phyloP scores from a whole-genome alignment of 148 eudicot genomes.

The Selenicereus undatus region DNA sequence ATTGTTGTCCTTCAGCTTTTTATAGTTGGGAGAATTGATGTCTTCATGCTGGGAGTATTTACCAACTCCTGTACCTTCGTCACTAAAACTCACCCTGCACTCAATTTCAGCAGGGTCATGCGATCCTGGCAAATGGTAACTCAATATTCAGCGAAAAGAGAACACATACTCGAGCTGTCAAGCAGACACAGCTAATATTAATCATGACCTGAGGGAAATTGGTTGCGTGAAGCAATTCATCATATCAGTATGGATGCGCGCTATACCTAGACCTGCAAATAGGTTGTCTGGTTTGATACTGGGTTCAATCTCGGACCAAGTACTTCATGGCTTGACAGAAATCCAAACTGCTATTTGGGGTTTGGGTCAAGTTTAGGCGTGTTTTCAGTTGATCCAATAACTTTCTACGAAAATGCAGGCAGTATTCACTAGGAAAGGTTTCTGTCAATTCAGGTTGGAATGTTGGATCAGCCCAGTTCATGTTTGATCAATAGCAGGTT shows the following conservation, averaged over 20 bases:
- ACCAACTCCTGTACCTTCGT: slow-evolving; percentile 9
- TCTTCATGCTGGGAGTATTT: slow-evolving; percentile 23
- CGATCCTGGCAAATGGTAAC: slow-evolving; percentile 32
- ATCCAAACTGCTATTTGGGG: background rate
- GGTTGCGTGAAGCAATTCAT: no score
- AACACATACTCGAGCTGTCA: background rate
- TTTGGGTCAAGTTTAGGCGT: no score
- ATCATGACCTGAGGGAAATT: background rate
- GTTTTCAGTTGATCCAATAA: no score
- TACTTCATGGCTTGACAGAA: background rate
- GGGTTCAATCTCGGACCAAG: no score
- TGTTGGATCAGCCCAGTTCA: background rate
- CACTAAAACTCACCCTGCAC: background rate
- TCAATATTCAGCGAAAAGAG: background rate
- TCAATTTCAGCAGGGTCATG: slow-evolving; percentile 32
- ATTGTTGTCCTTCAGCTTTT: slow-evolving; percentile 31
- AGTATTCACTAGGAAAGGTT: no score
- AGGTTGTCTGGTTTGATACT: no score
- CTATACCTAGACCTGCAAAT: no score
- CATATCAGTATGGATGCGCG: no score
- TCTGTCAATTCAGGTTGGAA: no score
- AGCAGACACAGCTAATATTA: background rate
- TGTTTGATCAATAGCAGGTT: background rate
- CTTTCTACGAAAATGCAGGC: no score
- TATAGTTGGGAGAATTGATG: slow-evolving; percentile 18